Evolutionary conservation across 805 yeast species (phyloP), one percentile per base, ranked within the genome.

Genomic region (Alloascoidea africana): DNA sequence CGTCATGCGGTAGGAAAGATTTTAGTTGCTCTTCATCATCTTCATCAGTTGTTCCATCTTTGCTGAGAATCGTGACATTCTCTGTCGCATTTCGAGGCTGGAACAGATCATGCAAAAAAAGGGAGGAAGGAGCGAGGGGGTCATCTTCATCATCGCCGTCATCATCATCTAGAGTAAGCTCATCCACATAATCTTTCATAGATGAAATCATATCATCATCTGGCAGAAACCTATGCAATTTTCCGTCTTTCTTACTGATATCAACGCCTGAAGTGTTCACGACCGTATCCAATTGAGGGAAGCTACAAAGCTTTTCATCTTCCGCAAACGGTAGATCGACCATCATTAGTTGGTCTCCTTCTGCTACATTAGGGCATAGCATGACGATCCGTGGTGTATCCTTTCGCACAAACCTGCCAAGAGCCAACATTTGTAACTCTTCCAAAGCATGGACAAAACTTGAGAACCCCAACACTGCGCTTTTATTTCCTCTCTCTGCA

Each of bases 321-420:
- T 83, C 94, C 33, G 68, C 66, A 53, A 70, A 82, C 1, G 95
- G 91, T 8, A 85, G 50, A 35, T 76, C 59, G 8, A 65, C 64
- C 44, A 76, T 50, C 1, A 68, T 55, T 38, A 83, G 63, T 40
- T 50, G 27, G 41, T 42, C 14, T 63, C 48, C 17, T 57, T 47
- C 1, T 50, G 50, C 0, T 55, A 62, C 5, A 19, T 39, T 16
- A n/a, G 51, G 52, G 6, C 43, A 32, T 17, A 47, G 27, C 18
- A 68, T 46, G 16, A 56, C 56, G 3, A 75, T 68, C 32, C 71
- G 75, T 5, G 66, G 54, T 33, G 61, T 57, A 2, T 51, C 47
- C 40, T 65, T 71, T 30, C 61, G 63, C 2, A 81, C 87, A 47
- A 65, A 72, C 38, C 95, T 55, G 1, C 75, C 87, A 23, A 84